phyloP scores from a whole-genome alignment of 2,329 filamentous ascomycete genomes.

The Neonectria faginata region DNA sequence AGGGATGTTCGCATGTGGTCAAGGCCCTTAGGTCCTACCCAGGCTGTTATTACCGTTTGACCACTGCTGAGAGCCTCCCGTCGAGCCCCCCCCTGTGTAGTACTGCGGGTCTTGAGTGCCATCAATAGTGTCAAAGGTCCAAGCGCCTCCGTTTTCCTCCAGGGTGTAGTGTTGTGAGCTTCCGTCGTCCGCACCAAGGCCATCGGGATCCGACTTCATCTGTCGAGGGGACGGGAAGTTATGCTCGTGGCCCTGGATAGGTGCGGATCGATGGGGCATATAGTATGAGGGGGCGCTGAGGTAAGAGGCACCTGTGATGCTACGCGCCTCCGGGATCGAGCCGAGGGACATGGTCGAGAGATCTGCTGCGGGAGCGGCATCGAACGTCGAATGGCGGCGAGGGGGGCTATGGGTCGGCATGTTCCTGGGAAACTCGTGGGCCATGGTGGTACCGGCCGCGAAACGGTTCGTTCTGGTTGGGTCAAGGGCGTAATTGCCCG shows the following conservation, averaged over 20 bases:
- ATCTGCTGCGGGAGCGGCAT: slow-evolving; percentile 32
- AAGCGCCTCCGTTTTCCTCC: slow-evolving; percentile 28
- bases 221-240: slow-evolving; percentile 36
- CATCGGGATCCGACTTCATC: slow-evolving; percentile 34
- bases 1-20: slow-evolving; percentile 1
- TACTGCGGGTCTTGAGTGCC: slow-evolving; percentile 32
- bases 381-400: slow-evolving; percentile 37
- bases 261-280: slow-evolving; percentile 30
- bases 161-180: slow-evolving; percentile 33
- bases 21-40: slow-evolving; percentile 13
- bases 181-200: slow-evolving; percentile 27
- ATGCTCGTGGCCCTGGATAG: slow-evolving; percentile 29
- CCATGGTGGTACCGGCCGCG: slow-evolving; percentile 32
- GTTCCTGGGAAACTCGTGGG: slow-evolving; percentile 42
- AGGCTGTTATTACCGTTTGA: slow-evolving; percentile 23
- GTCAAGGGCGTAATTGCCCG: slow-evolving; percentile 41
- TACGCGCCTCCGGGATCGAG: slow-evolving; percentile 22
- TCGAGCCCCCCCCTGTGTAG: slow-evolving; percentile 15
- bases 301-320: slow-evolving; percentile 21
- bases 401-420: slow-evolving; percentile 37
- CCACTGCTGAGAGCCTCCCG: slow-evolving; percentile 26
- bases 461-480: slow-evolving; percentile 29
- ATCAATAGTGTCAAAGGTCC: slow-evolving; percentile 35
- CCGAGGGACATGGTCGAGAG: slow-evolving; percentile 23
- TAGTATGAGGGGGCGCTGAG: slow-evolving; percentile 35